phyloP scores from a whole-genome alignment of 306 rosid genomes.

The Cucurbita moschata region DNA sequence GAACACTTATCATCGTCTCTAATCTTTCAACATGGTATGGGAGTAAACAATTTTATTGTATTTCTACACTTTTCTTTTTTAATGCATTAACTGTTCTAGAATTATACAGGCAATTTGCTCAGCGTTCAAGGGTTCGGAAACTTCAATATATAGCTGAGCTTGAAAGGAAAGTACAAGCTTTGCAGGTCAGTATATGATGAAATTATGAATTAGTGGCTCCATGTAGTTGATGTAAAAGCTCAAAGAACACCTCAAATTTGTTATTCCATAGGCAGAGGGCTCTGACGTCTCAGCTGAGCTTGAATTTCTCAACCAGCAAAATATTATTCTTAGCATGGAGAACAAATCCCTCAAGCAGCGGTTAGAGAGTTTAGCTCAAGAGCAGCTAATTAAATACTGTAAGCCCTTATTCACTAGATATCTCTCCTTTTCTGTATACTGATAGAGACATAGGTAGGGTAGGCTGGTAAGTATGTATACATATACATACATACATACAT shows the following conservation, averaged over 20 bases:
- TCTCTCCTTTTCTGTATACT: background rate
- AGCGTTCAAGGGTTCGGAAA: conserved; percentile 93
- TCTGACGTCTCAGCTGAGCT: conserved; percentile 87
- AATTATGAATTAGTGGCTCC: background rate
- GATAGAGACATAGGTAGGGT: background rate
- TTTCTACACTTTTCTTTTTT: background rate
- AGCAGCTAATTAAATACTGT: conserved; percentile 89
- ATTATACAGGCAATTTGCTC: conserved; percentile 88
- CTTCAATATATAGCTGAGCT: conserved; percentile 98
- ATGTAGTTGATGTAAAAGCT: conserved; percentile 6
- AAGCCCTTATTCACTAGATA: conserved; percentile 23
- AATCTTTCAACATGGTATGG: background rate
- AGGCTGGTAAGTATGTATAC: background rate
- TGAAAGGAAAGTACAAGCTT: conserved; percentile 89
- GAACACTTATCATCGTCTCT: background rate
- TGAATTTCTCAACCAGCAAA: conserved; percentile 91
- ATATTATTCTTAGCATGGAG: conserved; percentile 85
- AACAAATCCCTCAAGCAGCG: conserved; percentile 97
- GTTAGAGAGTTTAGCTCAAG: conserved; percentile 80
- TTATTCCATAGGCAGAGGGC: conserved; percentile 66
- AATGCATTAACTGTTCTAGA: background rate
- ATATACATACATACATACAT: too few species aligned
- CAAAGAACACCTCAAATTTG: conserved; percentile 15
- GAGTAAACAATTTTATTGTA: background rate
- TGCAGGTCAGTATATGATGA: conserved; percentile 52